Base-by-base conservation (phyloP, 148 eudicot species). In the Arbutus unedo region DNA sequence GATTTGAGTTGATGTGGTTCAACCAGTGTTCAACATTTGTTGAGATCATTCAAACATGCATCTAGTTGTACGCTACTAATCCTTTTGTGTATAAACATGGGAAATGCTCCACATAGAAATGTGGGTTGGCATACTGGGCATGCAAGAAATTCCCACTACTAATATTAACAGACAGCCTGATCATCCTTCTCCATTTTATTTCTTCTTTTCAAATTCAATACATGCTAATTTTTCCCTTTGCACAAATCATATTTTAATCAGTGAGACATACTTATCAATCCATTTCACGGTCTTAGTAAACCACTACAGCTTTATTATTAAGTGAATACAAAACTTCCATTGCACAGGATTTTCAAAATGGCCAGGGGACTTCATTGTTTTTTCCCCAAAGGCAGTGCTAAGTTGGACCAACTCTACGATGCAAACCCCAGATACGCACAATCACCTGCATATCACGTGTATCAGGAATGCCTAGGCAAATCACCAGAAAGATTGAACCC, bases 301-400 rank as follows among this genome's bases (percentile, higher is more conserved):
- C 5, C 23, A 18, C 64, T 59, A 18, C 64, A 59, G 19, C 5
- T 23, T 64, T 23, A 10, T 64, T 64, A 21, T n/a, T 64, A 25
- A 38, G 73, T 67, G 16, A 31, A 71, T 43, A 71, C 49, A 8
- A 23, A 5, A 62, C 38, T 62, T 62, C 67, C 31, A 23, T 8
- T 64, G 41, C 38, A 38, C 48, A 43, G 11, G 50, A 16, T 43
- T 41, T 71, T 15, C 48, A 41, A 4, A 71, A 16, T 43, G 48
- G 18, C 41, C n/a, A 71, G 3, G 2, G 49, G 49, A 71, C 48
- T 43, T 71, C 38, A n/a, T 23, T 64, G 0, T 13, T 8, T 64
- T 64, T 21, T 8, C 70, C 70, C 70, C 70, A 64, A 64, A 38
- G 66, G n/a, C n/a, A n/a, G n/a, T n/a, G n/a, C n/a, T n/a, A n/a